Percentiles rank a stretch among this genome's conserved stretches.
phyloP scores from a whole-genome alignment of 371 early-diverging fungal genomes.

The Vittaforma corneae region DNA sequence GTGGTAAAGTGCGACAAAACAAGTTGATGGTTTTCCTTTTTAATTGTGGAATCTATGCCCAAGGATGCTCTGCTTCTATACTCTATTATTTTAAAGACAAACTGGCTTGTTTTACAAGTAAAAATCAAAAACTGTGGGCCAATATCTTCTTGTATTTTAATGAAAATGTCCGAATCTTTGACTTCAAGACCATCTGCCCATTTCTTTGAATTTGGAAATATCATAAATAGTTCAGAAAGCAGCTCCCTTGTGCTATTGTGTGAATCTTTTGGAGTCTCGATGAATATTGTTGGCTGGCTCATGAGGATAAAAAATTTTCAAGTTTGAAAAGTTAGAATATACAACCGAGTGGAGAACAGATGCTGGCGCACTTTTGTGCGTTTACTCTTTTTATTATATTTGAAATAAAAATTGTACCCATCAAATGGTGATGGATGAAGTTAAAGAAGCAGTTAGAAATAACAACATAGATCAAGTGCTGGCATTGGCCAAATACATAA shows the following conservation, averaged over 20 bases:
- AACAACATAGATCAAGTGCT: constrained; percentile 12
- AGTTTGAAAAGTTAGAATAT: neutral
- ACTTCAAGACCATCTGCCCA: neutral
- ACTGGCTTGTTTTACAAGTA: neutral
- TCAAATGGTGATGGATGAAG: constrained; percentile 6
- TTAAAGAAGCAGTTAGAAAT: constrained; percentile 9
- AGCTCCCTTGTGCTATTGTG: constrained; percentile 17
- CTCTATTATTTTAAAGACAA: constrained; percentile 45
- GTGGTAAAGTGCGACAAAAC: constrained; percentile 92
- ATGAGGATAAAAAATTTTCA: neutral
- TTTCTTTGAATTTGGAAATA: constrained; percentile 25
- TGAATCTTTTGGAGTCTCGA: neutral
- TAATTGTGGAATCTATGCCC: constrained; percentile 42
- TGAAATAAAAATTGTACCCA: too few relatives aligned
- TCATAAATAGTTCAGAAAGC: constrained; percentile 12
- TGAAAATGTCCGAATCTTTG: neutral
- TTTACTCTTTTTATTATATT: too few relatives aligned
- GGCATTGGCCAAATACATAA: neutral
- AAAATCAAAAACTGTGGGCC: constrained; percentile 37
- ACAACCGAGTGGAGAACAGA: too few relatives aligned
- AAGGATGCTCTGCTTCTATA: constrained; percentile 26
- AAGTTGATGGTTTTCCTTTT: constrained; percentile 76
- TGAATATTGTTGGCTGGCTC: neutral
- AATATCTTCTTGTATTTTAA: constrained; percentile 36
- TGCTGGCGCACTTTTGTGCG: too few relatives aligned